Base-by-base conservation (phyloP, 176 grass and related monocot genomes). In the Dendrocalamus sinicus region DNA sequence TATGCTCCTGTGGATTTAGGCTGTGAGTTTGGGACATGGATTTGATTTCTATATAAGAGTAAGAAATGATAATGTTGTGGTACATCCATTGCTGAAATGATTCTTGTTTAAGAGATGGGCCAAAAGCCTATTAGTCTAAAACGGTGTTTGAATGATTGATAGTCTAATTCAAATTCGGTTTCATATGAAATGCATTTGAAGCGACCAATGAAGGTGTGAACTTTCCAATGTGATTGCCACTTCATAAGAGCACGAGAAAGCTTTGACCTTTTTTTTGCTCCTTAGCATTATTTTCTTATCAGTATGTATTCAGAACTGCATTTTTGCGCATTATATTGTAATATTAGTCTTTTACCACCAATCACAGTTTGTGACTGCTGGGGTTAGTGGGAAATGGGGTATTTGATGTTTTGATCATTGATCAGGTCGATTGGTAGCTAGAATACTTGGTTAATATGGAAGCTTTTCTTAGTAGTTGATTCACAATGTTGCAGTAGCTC, bases 401-500 rank as follows among this genome's bases (percentile, higher is more conserved):
- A 13, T 78, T 79, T 26, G 68, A 67, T 67, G 68, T 50, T 85
- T 74, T 16, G 9, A 63, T 80, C 13, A 73, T 14, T 57, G 23
- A 16, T 59, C 40, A 74, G 32, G 71, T 10, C 73, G 23, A 55
- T 79, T 89, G 39, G 16, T 80, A 68, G 7, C 14, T 58, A 46
- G n/a, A 46, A 3, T 14, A 17, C 65, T 88, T 60, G 4, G 24
- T 48, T 30, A 46, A 57, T 81, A 35, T 81, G 23, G 0, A 28
- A 58, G 12, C 14, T n/a, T 79, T 86, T 64, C 40, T 57, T 32
- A 40, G 8, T 71, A 14, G 44, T 71, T 16, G 72, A 61, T 51
- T 76, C n/a, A 17, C 37, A 30, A 23, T 88, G 26, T 41, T 88
- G 61, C 70, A 39, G 55, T 65, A 41, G 64, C 53, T 69, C 17